Percentiles rank a stretch among this genome's conserved stretches.
Evolutionary conservation across 305 asterid species (phyloP).

Genomic region (Rubia peregrina): DNA sequence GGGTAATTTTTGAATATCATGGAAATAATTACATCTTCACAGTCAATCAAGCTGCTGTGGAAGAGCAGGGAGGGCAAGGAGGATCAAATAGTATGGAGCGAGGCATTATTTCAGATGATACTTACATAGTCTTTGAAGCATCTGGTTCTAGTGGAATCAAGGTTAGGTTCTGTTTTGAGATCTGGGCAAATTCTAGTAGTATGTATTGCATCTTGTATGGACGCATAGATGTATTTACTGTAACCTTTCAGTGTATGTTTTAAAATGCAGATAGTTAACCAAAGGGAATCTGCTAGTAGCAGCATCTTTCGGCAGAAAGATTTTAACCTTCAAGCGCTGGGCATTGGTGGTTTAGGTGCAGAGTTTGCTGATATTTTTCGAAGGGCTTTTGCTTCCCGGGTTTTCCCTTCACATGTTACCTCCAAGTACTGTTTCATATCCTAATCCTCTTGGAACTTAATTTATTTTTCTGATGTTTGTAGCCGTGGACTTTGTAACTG

Average conservation of each 20-base stretch:
- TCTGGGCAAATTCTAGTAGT: conserved; percentile 14
- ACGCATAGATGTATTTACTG: neutral
- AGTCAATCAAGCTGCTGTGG: conserved; percentile 75
- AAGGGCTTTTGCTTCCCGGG: conserved; percentile 99
- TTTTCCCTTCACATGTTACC: conserved; percentile 94
- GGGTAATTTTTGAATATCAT: conserved; percentile 79
- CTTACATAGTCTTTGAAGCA: conserved; percentile 85
- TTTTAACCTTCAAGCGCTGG: conserved; percentile 83
- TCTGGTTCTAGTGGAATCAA: conserved; percentile 80
- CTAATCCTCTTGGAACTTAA: neutral
- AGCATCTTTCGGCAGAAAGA: conserved; percentile 87
- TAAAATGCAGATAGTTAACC: conserved; percentile 77
- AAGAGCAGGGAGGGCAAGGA: conserved; percentile 39
- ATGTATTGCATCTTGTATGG: conserved; percentile 1
- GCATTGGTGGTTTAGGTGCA: conserved; percentile 95
- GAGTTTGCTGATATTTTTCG: conserved; percentile 97
- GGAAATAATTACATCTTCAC: conserved; percentile 79
- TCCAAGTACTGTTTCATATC: conserved; percentile 53
- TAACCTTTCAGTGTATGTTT: conserved; percentile 4
- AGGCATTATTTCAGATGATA: conserved; percentile 76
- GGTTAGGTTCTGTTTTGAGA: conserved; percentile 31
- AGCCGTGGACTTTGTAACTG: neutral
- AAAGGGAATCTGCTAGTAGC: conserved; percentile 97
- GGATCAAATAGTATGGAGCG: conserved; percentile 56
- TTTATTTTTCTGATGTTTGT: neutral